Conservation (phyloP, 2,329 filamentous ascomycete species). For the Aspergillus bombycis region DNA sequence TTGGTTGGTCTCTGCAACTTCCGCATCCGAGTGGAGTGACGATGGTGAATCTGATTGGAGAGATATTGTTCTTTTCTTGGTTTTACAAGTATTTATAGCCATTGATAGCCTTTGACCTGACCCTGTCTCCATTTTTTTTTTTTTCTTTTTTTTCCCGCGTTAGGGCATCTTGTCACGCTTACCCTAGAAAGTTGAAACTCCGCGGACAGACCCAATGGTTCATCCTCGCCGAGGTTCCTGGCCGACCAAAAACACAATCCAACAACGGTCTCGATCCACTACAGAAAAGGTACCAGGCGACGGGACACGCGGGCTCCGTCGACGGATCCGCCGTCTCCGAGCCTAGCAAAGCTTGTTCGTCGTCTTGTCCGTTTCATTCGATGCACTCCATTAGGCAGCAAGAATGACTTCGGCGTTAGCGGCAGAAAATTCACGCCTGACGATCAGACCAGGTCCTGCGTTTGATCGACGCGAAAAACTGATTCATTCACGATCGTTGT, state of each 20-base stretch:
- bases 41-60: neutral
- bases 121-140: neutral
- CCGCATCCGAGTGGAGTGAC: neutral
- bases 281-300: neutral
- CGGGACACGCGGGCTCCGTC: neutral
- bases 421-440: neutral
- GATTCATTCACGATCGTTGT: neutral
- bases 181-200: neutral
- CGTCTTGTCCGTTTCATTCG: neutral
- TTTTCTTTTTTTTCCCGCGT: neutral
- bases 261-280: no score
- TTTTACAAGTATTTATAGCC: neutral
- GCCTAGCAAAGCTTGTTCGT: slow-evolving; percentile 1
- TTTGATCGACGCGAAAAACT: neutral
- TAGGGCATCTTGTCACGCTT: neutral
- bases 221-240: neutral
- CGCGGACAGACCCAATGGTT: neutral
- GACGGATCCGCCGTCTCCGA: neutral
- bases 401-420: neutral
- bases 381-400: neutral
- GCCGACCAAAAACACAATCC: no score
- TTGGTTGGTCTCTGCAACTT: neutral
- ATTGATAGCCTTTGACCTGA: neutral
- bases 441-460: neutral
- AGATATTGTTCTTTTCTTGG: neutral